Base-by-base conservation (phyloP, 306 rosid genomes). In the Dryas octopetala region DNA sequence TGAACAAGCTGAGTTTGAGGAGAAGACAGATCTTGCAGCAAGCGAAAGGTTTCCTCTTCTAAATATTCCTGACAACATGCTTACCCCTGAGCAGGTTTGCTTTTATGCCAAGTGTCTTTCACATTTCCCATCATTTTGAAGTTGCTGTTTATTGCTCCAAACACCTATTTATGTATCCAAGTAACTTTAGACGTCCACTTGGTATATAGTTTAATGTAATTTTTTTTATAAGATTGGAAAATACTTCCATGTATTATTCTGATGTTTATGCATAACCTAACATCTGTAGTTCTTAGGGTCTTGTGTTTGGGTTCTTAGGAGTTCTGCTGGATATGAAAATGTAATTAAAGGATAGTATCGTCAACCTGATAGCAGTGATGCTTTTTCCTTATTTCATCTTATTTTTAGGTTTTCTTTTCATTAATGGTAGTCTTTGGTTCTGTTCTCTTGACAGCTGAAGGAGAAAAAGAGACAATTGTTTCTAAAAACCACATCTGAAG, bases 401-500 rank as follows among this genome's bases (percentile, higher is more conserved):
- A 15, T 46, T 32, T 45, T n/a, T 9, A n/a, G 40, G 40, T 44
- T 65, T 65, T 19, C 23, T 23, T 60, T 9, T 73, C 48, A 1
- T 71, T n/a, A 48, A 50, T 50, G 32, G 40, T 38, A 43, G 41
- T 57, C 74, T 5, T 60, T 71, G 26, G 64, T 40, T 68, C 17
- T 82, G 48, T 80, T 78, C 53, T 63, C 65, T 79, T 77, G 80
- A 49, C 91, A 92, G 99, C 85, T 90, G 45, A 81, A 81, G 78
- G 92, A 89, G 83, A 92, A 96, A 86, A 92, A 80, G 85, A 89
- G 89, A 74, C 99, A 90, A 52, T 62, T 96, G 81, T 86, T 91
- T 74, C 87, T 96, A 70, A 96, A 96, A 81, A 87, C 96, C 84
- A 92, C 92, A 76, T 90, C 96, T 57, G 99, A 96, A 76, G 99